phyloP scores from a whole-genome alignment of 139 green algal species.

The Pycnococcus provasolii region DNA sequence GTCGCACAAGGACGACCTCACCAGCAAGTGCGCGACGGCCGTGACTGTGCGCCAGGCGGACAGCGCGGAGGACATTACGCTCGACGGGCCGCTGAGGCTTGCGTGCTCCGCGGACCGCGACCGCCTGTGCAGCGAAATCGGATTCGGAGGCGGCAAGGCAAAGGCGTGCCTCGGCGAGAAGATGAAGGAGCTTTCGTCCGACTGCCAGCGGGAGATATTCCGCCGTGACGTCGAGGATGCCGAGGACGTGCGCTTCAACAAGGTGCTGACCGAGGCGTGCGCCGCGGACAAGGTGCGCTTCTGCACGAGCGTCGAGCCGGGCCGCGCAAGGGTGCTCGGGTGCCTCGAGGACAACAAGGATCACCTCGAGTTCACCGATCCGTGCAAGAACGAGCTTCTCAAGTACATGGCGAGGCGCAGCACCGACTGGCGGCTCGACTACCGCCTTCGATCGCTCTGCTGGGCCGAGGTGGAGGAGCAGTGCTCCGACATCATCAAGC shows the following conservation, averaged over 20 bases:
- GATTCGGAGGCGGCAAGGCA: conserved; percentile 26
- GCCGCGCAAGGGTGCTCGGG: conserved; percentile 23
- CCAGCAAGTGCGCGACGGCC: conserved; percentile 8
- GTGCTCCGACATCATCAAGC: background rate
- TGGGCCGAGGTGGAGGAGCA: conserved; percentile 1
- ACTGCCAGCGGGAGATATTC: conserved; percentile 30
- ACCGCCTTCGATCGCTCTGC: background rate
- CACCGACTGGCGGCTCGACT: conserved; percentile 10
- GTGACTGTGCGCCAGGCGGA: conserved; percentile 29
- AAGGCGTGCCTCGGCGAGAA: conserved; percentile 30
- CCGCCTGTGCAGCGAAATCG: conserved; percentile 26
- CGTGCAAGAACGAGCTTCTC: background rate
- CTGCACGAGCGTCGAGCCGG: conserved; percentile 31
- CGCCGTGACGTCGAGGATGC: conserved; percentile 34
- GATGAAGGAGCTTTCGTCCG: conserved; percentile 10
- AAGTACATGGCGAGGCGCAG: background rate
- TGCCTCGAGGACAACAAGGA: conserved; percentile 32
- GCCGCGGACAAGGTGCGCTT: conserved; percentile 30
- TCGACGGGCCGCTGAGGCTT: conserved; percentile 26
- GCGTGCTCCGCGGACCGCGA: conserved; percentile 27
- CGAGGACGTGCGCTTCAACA: conserved; percentile 40
- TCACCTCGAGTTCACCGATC: conserved; percentile 14
- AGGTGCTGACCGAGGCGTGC: conserved; percentile 26
- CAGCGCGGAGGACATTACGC: conserved; percentile 28
- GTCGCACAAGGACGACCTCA: conserved; percentile 18